Base-by-base conservation (phyloP, 192 early-diverging fungal species). In the Backusella tarrabulga region DNA sequence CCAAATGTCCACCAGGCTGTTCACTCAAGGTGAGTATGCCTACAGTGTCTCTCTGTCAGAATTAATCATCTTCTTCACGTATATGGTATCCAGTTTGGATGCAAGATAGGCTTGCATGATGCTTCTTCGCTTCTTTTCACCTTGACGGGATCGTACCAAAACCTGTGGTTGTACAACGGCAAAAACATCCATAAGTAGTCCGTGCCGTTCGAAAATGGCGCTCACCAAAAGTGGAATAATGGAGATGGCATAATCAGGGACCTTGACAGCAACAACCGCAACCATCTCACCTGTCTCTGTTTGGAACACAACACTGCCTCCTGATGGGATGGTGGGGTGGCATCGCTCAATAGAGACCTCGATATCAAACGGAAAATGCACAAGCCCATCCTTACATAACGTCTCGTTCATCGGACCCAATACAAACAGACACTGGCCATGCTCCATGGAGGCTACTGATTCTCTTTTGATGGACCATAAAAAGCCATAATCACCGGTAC, bases 401-500 rank as follows among this genome's bases (percentile, higher is more conserved):
- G 90, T 92, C 73, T 95, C 92, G 11, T 79, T 81, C 44, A 93
- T 83, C 6, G 88, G 82, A 11, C 94, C 93, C 26, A 93, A 75
- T 6, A 94, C 92, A 85, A 92, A 95, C 78, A 95, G 68, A 54
- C 90, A 89, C 56, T 91, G 90, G 3, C 83, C 83, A 23, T 77
- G 83, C 15, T 90, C 86, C 15, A 41, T 35, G 38, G 6, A 14
- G 21, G 50, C 0, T 52, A 32, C 12, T 72, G 19, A 7, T 54
- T 54, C 42, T 63, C 56, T 34, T 34, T 70, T 67, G 17, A 93
- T 87, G 46, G 91, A 86, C 83, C 92, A 92, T 38, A 95, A 74
- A 79, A 95, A 95, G 6, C 94, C 94, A 66, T 91, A 76, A 78
- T 92, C 93, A n/a, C 94, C 94, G 0, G 94, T 94, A 26, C 92